A percentile compares a stretch with the other conserved stretches of the same genome.
Evolutionary conservation across 768 basidiomycete genomes (phyloP).

Genomic region (Punctularia strigosozonata): DNA sequence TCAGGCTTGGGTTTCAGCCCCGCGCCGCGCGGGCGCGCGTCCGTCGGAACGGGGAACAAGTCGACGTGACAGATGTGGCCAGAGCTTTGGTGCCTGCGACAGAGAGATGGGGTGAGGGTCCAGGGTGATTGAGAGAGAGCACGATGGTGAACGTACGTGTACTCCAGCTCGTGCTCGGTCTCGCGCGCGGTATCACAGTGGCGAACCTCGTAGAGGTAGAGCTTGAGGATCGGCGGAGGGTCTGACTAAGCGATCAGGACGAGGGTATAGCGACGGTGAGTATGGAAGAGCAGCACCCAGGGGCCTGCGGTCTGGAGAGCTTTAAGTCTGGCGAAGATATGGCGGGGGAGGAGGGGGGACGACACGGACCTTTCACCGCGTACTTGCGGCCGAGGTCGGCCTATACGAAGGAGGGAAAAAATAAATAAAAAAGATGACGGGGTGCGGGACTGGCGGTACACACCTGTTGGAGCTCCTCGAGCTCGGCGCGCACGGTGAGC

Average conservation of each 20-base stretch:
- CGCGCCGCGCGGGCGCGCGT: conserved; percentile 1
- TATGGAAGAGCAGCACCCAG: no score
- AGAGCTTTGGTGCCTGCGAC: no score
- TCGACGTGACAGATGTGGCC: conserved; percentile 73
- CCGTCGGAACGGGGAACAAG: conserved; percentile 43
- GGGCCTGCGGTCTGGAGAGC: no score
- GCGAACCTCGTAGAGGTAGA: conserved; percentile 11
- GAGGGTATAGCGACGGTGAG: no score
- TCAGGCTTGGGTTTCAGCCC: not conserved
- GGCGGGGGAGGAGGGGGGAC: no score
- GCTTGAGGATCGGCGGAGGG: conserved; percentile 15
- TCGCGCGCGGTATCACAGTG: conserved; percentile 5
- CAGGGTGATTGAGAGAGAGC: not conserved
- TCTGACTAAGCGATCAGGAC: no score
- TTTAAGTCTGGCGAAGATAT: no score
- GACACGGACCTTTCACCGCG: no score
- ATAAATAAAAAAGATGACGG: not conserved
- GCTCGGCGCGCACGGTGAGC: conserved; percentile 14
- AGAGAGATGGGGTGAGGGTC: no score
- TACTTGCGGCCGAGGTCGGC: no score
- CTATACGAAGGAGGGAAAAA: no score
- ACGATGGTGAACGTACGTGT: not conserved
- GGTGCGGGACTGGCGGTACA: conserved; percentile 1
- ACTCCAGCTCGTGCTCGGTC: conserved; percentile 4
- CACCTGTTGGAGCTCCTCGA: conserved; percentile 19